Base-by-base conservation (phyloP, 495 filamentous ascomycete species). In the Bacidia gigantensis region DNA sequence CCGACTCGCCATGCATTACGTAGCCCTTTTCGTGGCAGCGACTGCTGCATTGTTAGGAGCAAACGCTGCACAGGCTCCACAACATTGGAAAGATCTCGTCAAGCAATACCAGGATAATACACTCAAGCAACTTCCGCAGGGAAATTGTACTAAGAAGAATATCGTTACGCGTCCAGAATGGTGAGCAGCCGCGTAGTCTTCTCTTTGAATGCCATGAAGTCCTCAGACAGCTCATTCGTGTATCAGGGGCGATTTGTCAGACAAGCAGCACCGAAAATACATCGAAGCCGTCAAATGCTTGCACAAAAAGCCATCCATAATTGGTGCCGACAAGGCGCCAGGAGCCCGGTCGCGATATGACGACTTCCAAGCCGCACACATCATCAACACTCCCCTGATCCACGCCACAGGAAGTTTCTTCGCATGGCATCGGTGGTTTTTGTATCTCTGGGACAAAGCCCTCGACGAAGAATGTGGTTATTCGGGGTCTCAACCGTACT, bases 391-490 rank as follows among this genome's bases (percentile, higher is more conserved):
- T n/a, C n/a, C n/a, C 48, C 39, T 59, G 54, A 60, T 64, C 21
- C 67, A 69, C 44, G 54, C 58, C 29, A 65, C 53, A 42, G 65
- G 65, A 2, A 41, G 67, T 52, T 83, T 87, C 63, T 65, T 84
- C 23, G 64, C 75, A 0, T 86, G 81, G 80, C 82, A 89, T 56
- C 71, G 84, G 18, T 79, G 78, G 50, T 84, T 79, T 56, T 61
- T 75, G 22, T 71, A 67, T 50, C 62, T 71, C 2, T 84, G 74
- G 63, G 83, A 87, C 61, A 71, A 72, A 51, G 77, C 82, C 2
- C 67, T 88, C 14, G 67, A 70, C 10, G 72, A 80, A 2, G 83
- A 88, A 58, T 88, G 84, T 57, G 78, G 78, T 23, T 86, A 84
- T 56, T 71, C 53, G 0, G 81, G 78, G 11, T 65, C 64, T 49